These are phyloP conservation scores for Colletotrichum gloeosporioides DNA, from an alignment of 2,329 filamentous ascomycete genomes.

Conservation along the genomic window DNA sequence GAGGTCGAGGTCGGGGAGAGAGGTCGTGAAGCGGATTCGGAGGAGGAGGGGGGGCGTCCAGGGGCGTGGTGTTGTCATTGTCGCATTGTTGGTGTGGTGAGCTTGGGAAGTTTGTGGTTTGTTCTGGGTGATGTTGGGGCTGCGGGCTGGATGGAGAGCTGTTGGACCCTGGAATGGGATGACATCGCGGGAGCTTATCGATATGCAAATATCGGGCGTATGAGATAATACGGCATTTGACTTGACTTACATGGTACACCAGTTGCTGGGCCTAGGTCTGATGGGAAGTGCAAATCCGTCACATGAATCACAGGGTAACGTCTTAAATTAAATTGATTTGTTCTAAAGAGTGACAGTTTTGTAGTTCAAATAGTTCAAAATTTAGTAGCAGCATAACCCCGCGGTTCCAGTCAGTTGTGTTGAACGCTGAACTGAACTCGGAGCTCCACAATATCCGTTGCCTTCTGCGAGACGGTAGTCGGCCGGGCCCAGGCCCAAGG, in stretches of 20 bases:
- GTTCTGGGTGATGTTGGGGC: background rate
- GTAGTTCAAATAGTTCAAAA: too few relatives aligned
- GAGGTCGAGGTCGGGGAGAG: constrained; percentile 82
- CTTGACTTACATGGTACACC: background rate
- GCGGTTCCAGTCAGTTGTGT: background rate
- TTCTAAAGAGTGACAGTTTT: background rate
- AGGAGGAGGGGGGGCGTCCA: constrained; percentile 65
- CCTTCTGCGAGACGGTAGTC: too few relatives aligned
- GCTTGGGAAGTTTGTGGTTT: background rate
- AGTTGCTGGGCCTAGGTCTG: background rate
- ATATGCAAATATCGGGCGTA: background rate
- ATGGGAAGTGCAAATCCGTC: background rate
- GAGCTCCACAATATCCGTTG: background rate
- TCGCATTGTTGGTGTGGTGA: background rate
- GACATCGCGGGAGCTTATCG: background rate
- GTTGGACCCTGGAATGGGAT: background rate
- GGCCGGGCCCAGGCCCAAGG: too few relatives aligned
- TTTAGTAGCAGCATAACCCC: background rate
- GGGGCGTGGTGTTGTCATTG: constrained; percentile 9
- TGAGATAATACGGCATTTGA: background rate
- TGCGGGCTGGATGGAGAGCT: background rate
- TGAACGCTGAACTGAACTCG: background rate
- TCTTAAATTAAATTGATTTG: background rate
- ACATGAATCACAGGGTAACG: background rate
- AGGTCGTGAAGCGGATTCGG: constrained; percentile 88